Evolutionary conservation across 2,329 filamentous ascomycete genomes (phyloP).

Genomic region (Esteya vermicola): DNA sequence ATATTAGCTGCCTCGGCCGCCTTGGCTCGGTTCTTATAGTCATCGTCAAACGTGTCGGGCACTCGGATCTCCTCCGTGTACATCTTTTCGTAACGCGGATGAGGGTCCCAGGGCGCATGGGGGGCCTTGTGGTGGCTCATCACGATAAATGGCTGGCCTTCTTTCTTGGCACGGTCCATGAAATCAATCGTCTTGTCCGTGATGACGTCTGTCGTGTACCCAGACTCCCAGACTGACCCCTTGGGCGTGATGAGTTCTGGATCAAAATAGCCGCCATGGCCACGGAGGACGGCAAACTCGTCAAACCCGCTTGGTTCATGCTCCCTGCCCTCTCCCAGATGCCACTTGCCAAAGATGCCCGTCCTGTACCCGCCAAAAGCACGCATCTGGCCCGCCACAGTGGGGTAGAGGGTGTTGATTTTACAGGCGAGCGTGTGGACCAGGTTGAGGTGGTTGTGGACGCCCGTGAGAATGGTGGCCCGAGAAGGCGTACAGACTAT

Average conservation of each 20-base stretch:
- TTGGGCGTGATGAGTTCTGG: slow-evolving; percentile 30
- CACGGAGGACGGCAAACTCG: slow-evolving; percentile 35
- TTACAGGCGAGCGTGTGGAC: slow-evolving; percentile 33
- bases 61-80: slow-evolving; percentile 30
- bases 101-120: slow-evolving; percentile 35
- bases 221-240: slow-evolving; percentile 17
- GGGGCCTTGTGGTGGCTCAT: slow-evolving; percentile 45
- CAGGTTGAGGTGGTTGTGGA: slow-evolving; percentile 37
- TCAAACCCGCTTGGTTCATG: slow-evolving; percentile 36
- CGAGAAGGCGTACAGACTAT: slow-evolving; percentile 39
- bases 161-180: slow-evolving; percentile 20
- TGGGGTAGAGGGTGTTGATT: slow-evolving; percentile 35
- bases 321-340: slow-evolving; percentile 30
- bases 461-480: slow-evolving; percentile 33
- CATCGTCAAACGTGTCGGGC: slow-evolving; percentile 36
- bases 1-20: slow-evolving; percentile 36
- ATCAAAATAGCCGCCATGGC: slow-evolving; percentile 37
- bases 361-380: slow-evolving; percentile 32
- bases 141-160: slow-evolving; percentile 29
- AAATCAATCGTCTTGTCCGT: slow-evolving; percentile 32
- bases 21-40: slow-evolving; percentile 37
- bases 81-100: slow-evolving; percentile 30
- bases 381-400: slow-evolving; percentile 34
- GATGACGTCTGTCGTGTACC: slow-evolving; percentile 38
- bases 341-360: slow-evolving; percentile 40